Conservation (phyloP, 2,329 filamentous ascomycete genomes). For the Penicillium sumatraense region DNA sequence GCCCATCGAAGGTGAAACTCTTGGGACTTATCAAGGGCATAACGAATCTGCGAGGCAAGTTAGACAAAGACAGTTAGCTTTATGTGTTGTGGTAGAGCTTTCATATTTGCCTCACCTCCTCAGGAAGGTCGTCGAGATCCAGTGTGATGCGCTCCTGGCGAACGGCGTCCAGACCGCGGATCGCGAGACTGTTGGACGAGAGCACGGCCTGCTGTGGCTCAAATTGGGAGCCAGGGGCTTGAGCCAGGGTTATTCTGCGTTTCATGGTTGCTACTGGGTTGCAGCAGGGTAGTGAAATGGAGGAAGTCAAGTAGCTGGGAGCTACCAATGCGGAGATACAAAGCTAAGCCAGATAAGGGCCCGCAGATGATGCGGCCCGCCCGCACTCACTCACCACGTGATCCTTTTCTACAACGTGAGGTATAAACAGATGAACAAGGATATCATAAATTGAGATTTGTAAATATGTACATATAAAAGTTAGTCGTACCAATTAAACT, state of each 20-base stretch:
- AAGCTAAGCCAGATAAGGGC: background rate
- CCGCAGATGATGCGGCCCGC: background rate
- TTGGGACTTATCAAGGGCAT: conserved; percentile 66
- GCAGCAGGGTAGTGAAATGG: conserved; percentile 1
- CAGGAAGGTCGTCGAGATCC: conserved; percentile 72
- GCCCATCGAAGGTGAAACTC: conserved; percentile 82
- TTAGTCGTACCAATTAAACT: background rate
- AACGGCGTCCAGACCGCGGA: conserved; percentile 67
- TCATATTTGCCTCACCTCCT: conserved; percentile 53
- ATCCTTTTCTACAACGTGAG: background rate
- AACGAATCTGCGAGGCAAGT: conserved; percentile 56
- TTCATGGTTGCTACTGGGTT: conserved; percentile 37
- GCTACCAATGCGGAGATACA: conserved; percentile 1
- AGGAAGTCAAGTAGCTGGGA: conserved; percentile 1
- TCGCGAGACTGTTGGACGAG: conserved; percentile 55
- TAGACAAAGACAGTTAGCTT: background rate
- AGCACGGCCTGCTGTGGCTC: conserved; percentile 68
- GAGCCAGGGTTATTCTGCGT: conserved; percentile 72
- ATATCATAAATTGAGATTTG: background rate
- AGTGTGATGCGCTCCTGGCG: conserved; percentile 82
- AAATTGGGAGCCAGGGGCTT: conserved; percentile 66
- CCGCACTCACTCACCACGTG: background rate
- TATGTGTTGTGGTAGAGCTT: background rate
- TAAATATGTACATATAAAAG: background rate
- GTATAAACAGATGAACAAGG: background rate